Percentiles rank a stretch among this genome's conserved stretches.
Conservation (phyloP, 208 protist species). For the Leishmania turanica region DNA sequence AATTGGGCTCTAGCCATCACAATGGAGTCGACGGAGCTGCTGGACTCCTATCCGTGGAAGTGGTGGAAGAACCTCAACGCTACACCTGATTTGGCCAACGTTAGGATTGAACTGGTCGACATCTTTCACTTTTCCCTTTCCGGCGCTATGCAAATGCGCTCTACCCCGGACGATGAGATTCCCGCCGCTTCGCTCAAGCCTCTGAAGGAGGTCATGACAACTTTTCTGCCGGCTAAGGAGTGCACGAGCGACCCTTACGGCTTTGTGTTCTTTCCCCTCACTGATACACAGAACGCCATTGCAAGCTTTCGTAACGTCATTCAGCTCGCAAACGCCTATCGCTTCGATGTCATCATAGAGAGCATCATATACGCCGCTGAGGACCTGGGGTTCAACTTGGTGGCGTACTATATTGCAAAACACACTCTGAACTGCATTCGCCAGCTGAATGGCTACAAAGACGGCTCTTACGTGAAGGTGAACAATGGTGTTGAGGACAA, state of each 20-base stretch:
- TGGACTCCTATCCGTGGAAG: constrained; percentile 94
- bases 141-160: constrained; percentile 74
- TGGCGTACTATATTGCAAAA: constrained; percentile 93
- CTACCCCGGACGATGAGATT: constrained; percentile 24
- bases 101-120: constrained; percentile 91
- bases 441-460: constrained; percentile 90
- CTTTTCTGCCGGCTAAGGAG: constrained; percentile 21
- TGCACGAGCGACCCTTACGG: constrained; percentile 39
- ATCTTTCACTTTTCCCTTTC: constrained; percentile 93
- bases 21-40: constrained; percentile 86
- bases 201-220: constrained; percentile 36
- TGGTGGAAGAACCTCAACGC: constrained; percentile 93
- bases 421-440: constrained; percentile 92
- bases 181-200: constrained; percentile 25
- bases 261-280: constrained; percentile 72
- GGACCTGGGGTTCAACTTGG: constrained; percentile 88
- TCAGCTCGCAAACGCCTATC: constrained; percentile 71
- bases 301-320: constrained; percentile 90
- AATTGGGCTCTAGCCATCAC: constrained; percentile 91
- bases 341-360: constrained; percentile 86
- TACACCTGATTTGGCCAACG: constrained; percentile 76
- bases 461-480: constrained; percentile 89
- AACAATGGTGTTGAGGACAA: constrained; percentile 91
- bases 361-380: constrained; percentile 71
- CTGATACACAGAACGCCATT: constrained; percentile 72